phyloP scores from a whole-genome alignment of 2,329 filamentous ascomycete genomes.

The Alternaria consortialis region DNA sequence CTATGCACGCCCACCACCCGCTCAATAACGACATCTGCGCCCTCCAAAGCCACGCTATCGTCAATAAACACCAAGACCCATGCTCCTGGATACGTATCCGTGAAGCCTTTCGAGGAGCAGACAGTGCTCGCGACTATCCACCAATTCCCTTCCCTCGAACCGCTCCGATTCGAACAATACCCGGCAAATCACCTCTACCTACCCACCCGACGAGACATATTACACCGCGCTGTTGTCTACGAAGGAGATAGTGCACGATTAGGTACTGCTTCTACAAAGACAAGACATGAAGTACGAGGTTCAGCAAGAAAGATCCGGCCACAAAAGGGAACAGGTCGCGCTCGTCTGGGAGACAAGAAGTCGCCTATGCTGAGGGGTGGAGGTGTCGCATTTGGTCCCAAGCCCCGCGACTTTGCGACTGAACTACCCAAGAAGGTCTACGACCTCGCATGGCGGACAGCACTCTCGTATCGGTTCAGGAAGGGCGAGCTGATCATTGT shows the following conservation, averaged over 20 bases:
- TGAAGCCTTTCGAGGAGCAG: slow-evolving; percentile 49
- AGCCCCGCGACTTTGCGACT: slow-evolving; percentile 89
- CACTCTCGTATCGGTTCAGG: slow-evolving; percentile 88
- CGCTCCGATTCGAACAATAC: slow-evolving; percentile 78
- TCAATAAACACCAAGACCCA: slow-evolving; percentile 52
- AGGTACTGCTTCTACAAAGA: slow-evolving; percentile 72
- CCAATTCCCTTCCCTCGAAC: slow-evolving; percentile 88
- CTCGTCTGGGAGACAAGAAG: slow-evolving; percentile 82
- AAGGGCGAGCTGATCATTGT: slow-evolving; percentile 87
- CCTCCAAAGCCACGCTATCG: slow-evolving; percentile 65
- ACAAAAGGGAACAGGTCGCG: slow-evolving; percentile 86
- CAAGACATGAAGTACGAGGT: slow-evolving; percentile 79
- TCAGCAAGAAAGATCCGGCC: slow-evolving; percentile 81
- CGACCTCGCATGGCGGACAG: slow-evolving; percentile 93
- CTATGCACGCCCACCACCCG: slow-evolving; percentile 35
- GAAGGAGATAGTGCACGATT: slow-evolving; percentile 84
- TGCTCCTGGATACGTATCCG: slow-evolving; percentile 48
- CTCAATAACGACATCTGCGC: slow-evolving; percentile 54
- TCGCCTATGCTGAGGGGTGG: slow-evolving; percentile 84
- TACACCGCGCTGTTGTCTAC: slow-evolving; percentile 90
- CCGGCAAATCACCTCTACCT: slow-evolving; percentile 83
- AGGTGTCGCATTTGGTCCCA: slow-evolving; percentile 88
- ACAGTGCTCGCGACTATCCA: slow-evolving; percentile 85
- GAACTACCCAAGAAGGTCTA: slow-evolving; percentile 88
- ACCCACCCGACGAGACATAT: slow-evolving; percentile 86